phyloP scores from a whole-genome alignment of 768 basidiomycete species.

The Mycena chlorophos region DNA sequence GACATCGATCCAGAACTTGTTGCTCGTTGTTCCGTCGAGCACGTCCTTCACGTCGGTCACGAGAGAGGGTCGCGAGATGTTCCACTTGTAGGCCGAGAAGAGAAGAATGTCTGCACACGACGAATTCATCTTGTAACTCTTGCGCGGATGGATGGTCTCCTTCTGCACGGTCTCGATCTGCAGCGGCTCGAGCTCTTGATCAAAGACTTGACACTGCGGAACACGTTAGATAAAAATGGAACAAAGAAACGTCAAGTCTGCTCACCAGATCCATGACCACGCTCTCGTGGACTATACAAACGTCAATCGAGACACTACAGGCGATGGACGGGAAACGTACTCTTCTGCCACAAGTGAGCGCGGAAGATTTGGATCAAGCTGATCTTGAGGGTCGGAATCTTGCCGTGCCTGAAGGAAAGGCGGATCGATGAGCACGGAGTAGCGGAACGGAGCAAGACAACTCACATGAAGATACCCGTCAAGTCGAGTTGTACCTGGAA shows the following conservation, averaged over 20 bases:
- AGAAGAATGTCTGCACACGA: conserved; percentile 98
- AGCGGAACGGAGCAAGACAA: not conserved
- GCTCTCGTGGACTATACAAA: conserved; percentile 72
- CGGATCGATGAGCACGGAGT: conserved; percentile 5
- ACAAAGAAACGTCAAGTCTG: conserved; percentile 8
- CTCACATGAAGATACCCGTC: conserved; percentile 91
- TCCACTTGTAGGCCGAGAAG: conserved; percentile 98
- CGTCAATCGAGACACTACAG: conserved; percentile 20
- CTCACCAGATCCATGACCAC: conserved; percentile 87
- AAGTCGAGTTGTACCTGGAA: conserved; percentile 99
- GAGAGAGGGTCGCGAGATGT: conserved; percentile 92
- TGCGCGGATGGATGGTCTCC: conserved; percentile 98
- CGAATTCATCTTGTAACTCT: conserved; percentile 99
- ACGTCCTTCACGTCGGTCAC: conserved; percentile 96
- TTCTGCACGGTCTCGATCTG: conserved; percentile 99
- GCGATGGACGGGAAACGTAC: conserved; percentile 48
- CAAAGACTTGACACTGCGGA: conserved; percentile 90
- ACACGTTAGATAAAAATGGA: not conserved
- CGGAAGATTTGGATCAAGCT: conserved; percentile 99
- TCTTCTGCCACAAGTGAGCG: conserved; percentile 99
- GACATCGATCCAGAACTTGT: conserved; percentile 98
- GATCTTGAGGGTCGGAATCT: conserved; percentile 97
- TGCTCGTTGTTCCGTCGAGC: conserved; percentile 95
- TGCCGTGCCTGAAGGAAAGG: conserved; percentile 72
- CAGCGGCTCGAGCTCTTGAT: conserved; percentile 96